These are phyloP conservation scores for Malassezia caprae DNA, from an alignment of 1,284 basidiomycete genomes.

Conservation along the genomic window DNA sequence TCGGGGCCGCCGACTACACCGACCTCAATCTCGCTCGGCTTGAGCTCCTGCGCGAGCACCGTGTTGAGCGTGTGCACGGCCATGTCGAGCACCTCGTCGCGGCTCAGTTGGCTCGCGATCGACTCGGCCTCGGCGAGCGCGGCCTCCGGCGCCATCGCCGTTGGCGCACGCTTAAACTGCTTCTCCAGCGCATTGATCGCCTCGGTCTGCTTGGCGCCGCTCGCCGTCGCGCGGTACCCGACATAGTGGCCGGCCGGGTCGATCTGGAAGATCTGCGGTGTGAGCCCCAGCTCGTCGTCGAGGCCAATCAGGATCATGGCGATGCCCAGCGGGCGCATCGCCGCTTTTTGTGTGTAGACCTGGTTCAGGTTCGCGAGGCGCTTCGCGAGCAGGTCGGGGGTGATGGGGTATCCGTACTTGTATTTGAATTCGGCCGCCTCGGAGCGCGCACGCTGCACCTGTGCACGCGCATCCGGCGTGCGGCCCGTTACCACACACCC, in stretches of 20 bases:
- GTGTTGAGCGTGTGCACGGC: constrained; percentile 89
- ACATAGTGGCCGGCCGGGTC: constrained; percentile 98
- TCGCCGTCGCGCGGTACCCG: constrained; percentile 90
- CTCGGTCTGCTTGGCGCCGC: constrained; percentile 96
- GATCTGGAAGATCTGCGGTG: constrained; percentile 88
- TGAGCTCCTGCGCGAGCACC: constrained; percentile 89
- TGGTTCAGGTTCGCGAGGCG: constrained; percentile 97
- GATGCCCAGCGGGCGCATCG: constrained; percentile 92
- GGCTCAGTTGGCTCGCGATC: constrained; percentile 21
- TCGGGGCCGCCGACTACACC: constrained; percentile 49
- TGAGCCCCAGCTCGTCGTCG: constrained; percentile 62
- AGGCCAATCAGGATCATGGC: constrained; percentile 92
- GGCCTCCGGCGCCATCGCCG: constrained; percentile 24
- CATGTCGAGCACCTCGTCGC: constrained; percentile 56
- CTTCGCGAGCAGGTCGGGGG: constrained; percentile 83
- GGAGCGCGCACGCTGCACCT: constrained; percentile 73
- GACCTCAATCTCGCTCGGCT: constrained; percentile 56
- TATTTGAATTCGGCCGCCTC: constrained; percentile 93
- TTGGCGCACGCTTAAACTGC: constrained; percentile 67
- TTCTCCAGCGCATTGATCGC: constrained; percentile 94
- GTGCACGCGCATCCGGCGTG: constrained; percentile 83
- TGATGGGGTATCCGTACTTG: constrained; percentile 93
- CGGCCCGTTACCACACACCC: constrained; percentile 96
- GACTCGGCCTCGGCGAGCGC: constrained; percentile 30
- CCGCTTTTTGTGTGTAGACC: constrained; percentile 94